Evolutionary conservation across 495 filamentous ascomycete genomes (phyloP).

Genomic region (Penicillium salamii): DNA sequence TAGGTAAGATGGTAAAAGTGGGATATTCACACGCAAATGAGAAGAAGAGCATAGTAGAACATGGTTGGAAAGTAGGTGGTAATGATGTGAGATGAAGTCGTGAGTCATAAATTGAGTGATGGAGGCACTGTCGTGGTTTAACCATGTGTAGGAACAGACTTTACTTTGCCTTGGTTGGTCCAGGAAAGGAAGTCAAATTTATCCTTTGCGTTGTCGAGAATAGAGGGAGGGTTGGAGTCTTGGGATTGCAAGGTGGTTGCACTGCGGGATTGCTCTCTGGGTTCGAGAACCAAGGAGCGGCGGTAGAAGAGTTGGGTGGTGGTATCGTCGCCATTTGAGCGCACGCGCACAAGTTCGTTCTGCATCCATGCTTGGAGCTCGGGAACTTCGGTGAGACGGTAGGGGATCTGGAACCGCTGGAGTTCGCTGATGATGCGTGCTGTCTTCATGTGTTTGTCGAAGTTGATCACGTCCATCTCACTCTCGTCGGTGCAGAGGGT

Average conservation of each 20-base stretch:
- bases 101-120: no score
- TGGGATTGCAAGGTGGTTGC: constrained; percentile 15
- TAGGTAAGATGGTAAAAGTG: constrained; percentile 5
- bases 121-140: no score
- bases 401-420: constrained; percentile 96
- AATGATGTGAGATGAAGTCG: constrained; percentile 15
- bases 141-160: constrained; percentile 45
- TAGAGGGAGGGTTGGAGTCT: constrained; percentile 42
- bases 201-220: constrained; percentile 53
- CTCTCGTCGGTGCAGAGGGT: constrained; percentile 50
- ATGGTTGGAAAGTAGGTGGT: constrained; percentile 3
- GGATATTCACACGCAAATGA: constrained; percentile 27
- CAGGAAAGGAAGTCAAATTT: constrained; percentile 58
- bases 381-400: constrained; percentile 76
- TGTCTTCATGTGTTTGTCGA: constrained; percentile 94
- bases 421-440: constrained; percentile 94
- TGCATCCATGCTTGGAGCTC: constrained; percentile 96
- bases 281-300: constrained; percentile 84
- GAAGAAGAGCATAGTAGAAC: constrained; percentile 13
- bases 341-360: constrained; percentile 75
- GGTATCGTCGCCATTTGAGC: constrained; percentile 72
- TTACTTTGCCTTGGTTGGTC: constrained; percentile 49
- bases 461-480: constrained; percentile 85
- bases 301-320: constrained; percentile 78
- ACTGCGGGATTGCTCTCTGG: constrained; percentile 54